These are phyloP conservation scores for Diophrys sp. DNA, from an alignment of 73 alveolate species.

Conservation along the genomic window DNA sequence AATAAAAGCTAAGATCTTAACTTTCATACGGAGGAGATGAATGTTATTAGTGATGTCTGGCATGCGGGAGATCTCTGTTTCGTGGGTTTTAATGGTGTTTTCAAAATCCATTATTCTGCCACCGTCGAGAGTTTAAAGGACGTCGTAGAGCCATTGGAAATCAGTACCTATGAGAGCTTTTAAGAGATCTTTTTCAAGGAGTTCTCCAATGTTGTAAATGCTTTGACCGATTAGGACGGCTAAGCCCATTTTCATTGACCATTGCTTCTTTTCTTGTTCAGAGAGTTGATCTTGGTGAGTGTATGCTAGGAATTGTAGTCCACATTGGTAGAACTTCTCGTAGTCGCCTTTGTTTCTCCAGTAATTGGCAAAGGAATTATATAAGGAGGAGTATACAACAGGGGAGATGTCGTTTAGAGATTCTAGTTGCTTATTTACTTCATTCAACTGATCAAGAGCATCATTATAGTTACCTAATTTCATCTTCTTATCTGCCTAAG, in stretches of 20 bases:
- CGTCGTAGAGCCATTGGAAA: conserved; percentile 55
- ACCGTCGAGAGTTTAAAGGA: conserved; percentile 38
- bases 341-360: conserved; percentile 53
- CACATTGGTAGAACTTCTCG: conserved; percentile 50
- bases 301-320: conserved; percentile 60
- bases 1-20: conserved; percentile 42
- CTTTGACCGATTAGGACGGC: conserved; percentile 55
- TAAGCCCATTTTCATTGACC: conserved; percentile 55
- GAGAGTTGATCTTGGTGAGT: conserved; percentile 45
- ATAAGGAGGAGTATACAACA: conserved; percentile 38
- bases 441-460: conserved; percentile 40
- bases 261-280: conserved; percentile 40
- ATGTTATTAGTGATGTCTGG: conserved; percentile 27
- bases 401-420: conserved; percentile 50
- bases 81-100: conserved; percentile 16
- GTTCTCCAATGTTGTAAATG: conserved; percentile 61
- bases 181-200: conserved; percentile 55
- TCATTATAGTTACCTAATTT: conserved; percentile 48
- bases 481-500: conserved; percentile 54
- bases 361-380: conserved; percentile 39
- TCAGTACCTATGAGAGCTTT: conserved; percentile 50
- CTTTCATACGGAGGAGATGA: conserved; percentile 22
- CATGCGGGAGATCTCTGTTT: conserved; percentile 22
- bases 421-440: conserved; percentile 41
- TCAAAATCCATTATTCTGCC: conserved; percentile 45